These are phyloP conservation scores for Calvatia gigantea DNA, from an alignment of 768 basidiomycete genomes.

Conservation along the genomic window DNA sequence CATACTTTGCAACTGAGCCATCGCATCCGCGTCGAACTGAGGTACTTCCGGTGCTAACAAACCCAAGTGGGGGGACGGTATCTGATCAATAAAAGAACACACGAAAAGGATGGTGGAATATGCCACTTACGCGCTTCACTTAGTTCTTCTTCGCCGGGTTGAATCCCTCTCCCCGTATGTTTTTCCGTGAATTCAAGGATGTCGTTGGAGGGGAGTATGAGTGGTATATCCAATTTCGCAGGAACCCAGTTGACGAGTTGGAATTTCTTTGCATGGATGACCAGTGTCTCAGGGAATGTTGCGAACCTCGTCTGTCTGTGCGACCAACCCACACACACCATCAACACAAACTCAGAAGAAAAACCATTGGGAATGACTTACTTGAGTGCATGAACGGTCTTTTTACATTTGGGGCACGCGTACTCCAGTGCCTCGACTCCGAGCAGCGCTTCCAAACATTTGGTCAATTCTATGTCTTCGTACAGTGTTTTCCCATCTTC, in stretches of 20 bases:
- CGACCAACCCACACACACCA: neutral
- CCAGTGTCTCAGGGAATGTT: conserved; percentile 84
- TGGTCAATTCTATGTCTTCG: conserved; percentile 53
- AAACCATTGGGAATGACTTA: conserved; percentile 34
- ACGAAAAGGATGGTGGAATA: conserved; percentile 6
- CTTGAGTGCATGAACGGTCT: conserved; percentile 70
- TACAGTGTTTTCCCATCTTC: conserved; percentile 64
- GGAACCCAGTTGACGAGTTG: conserved; percentile 97
- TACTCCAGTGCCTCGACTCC: conserved; percentile 75
- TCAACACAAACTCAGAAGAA: conserved; percentile 2
- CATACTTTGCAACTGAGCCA: conserved; percentile 82
- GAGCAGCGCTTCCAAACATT: conserved; percentile 59
- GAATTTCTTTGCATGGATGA: conserved; percentile 92
- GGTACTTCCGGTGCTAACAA: conserved; percentile 40
- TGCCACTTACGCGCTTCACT: conserved; percentile 46
- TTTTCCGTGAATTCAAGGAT: conserved; percentile 52
- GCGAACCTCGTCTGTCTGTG: conserved; percentile 71
- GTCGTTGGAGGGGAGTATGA: conserved; percentile 61
- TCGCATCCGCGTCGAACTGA: conserved; percentile 68
- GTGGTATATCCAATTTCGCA: conserved; percentile 92
- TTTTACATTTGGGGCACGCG: conserved; percentile 69
- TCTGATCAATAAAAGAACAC: neutral
- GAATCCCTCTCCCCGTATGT: conserved; percentile 69
- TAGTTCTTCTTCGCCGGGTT: conserved; percentile 65
- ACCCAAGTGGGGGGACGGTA: no score